A percentile compares a stretch with the other conserved stretches of the same genome.
Conservation (phyloP, 306 rosid species). For the Ammopiptanthus mongolicus region DNA sequence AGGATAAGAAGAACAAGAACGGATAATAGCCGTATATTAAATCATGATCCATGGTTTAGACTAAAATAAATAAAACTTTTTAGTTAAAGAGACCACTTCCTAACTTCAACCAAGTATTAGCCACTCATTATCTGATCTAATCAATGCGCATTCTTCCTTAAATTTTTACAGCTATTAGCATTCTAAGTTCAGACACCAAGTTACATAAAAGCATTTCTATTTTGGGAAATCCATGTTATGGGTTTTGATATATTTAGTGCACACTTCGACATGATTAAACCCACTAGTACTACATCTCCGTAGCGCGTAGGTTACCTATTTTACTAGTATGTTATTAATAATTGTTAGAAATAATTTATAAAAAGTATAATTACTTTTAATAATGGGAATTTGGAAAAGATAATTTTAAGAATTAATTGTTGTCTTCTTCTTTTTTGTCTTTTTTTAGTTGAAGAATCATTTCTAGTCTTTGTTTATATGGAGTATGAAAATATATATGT, state of each 20-base stretch:
- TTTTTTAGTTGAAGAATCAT: too few species aligned
- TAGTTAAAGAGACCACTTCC: constrained; percentile 32
- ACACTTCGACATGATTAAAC: constrained; percentile 11
- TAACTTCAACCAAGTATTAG: constrained; percentile 33
- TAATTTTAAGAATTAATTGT: too few species aligned
- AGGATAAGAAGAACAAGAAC: background rate
- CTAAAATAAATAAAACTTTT: constrained; percentile 9
- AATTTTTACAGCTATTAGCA: constrained; percentile 20
- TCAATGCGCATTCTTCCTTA: constrained; percentile 24
- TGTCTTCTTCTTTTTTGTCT: too few species aligned
- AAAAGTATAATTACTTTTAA: background rate
- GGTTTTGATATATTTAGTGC: constrained; percentile 14
- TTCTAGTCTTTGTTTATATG: background rate
- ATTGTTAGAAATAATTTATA: background rate
- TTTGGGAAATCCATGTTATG: constrained; percentile 32
- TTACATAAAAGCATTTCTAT: constrained; percentile 31
- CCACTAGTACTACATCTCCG: constrained; percentile 13
- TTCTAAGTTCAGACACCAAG: constrained; percentile 29
- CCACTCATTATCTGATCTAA: constrained; percentile 18
- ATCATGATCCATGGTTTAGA: constrained; percentile 25
- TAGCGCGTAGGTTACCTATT: background rate
- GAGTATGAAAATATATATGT: background rate
- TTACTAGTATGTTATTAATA: background rate
- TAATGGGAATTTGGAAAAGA: background rate
- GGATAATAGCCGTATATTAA: background rate